Conservation (phyloP, 1,284 basidiomycete genomes). For the Stygiomarasmius scandens region DNA sequence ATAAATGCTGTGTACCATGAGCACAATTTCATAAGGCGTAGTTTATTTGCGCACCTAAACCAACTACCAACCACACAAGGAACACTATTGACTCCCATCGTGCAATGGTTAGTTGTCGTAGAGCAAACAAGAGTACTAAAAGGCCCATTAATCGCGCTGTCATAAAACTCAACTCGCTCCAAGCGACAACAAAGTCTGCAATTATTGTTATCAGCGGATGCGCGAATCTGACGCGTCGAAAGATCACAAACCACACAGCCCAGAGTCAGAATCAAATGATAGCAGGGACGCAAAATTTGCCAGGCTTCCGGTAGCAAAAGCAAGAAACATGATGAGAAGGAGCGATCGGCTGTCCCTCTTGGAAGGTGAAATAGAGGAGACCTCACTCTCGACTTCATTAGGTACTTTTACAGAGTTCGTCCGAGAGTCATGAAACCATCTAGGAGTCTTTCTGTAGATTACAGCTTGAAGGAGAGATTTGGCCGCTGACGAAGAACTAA, state of each 20-base stretch:
- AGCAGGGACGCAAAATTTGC: conserved; percentile 46
- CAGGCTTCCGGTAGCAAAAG: conserved; percentile 46
- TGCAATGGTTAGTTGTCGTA: conserved; percentile 36
- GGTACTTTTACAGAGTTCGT: conserved; percentile 6
- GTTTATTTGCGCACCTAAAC: conserved; percentile 38
- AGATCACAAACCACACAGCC: conserved; percentile 42
- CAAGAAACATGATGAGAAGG: conserved; percentile 45
- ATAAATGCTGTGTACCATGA: conserved; percentile 37
- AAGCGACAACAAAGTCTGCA: conserved; percentile 52
- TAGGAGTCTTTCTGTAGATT: background rate
- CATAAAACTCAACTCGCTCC: conserved; percentile 48
- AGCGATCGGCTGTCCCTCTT: conserved; percentile 24
- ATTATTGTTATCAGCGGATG: background rate
- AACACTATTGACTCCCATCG: conserved; percentile 38
- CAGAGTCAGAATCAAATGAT: conserved; percentile 32
- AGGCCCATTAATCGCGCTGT: conserved; percentile 47
- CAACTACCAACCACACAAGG: conserved; percentile 37
- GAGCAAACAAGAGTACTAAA: conserved; percentile 43
- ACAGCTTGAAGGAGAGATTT: conserved; percentile 18
- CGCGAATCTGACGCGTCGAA: background rate
- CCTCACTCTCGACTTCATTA: background rate
- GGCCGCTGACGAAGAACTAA: conserved; percentile 27
- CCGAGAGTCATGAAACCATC: conserved; percentile 1
- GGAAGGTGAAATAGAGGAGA: background rate
- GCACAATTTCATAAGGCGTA: background rate